Base-by-base conservation (phyloP, 2,329 filamentous ascomycete species). In the Pyrenophora seminiperda region DNA sequence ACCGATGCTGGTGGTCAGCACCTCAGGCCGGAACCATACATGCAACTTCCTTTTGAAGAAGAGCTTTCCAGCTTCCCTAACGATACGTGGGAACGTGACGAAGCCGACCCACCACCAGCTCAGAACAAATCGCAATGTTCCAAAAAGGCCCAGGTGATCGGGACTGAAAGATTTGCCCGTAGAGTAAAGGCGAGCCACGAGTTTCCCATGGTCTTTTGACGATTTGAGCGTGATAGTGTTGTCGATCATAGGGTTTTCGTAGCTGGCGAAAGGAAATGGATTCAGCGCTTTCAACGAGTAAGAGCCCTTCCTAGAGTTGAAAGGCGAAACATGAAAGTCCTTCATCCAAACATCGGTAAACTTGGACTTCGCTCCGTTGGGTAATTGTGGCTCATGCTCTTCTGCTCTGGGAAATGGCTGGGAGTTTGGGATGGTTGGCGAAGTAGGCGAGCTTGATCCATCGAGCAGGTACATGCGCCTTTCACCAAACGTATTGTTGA, bases 401-500 rank as follows among this genome's bases (percentile, higher is more conserved):
- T 55, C 50, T 5, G 44, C 42, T 5, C 29, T 22, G n/a, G 39
- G 19, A 22, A 29, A 41, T 4, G 17, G 17, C 48, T 54, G 56
- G 7, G 54, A 56, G 3, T 45, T 59, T 9, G 52, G 42, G 20
- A 58, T 59, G 17, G 42, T 46, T 5, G 62, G 53, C 33, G 69
- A 61, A 22, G 71, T 71, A n/a, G 74, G 32, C 19, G 63, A 52
- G 19, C 58, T 59, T 2, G 61, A 61, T 2, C 68, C 71, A 19
- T 78, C 77, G 10, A 89, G 72, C 29, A 86, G 76, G 62, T 89
- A 89, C 69, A 87, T 81, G 7, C 86, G 81, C 41, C 86, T 79
- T 69, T 91, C 88, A 40, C 83, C 86, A 63, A 90, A 91, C 0
- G 87, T 89, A 61, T 91, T 91, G 71, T 89, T 90, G 37, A 91